Percentiles rank a stretch among this genome's conserved stretches.
phyloP scores from a whole-genome alignment of 2,329 filamentous ascomycete species.

The Chaetomiaceae sp. region DNA sequence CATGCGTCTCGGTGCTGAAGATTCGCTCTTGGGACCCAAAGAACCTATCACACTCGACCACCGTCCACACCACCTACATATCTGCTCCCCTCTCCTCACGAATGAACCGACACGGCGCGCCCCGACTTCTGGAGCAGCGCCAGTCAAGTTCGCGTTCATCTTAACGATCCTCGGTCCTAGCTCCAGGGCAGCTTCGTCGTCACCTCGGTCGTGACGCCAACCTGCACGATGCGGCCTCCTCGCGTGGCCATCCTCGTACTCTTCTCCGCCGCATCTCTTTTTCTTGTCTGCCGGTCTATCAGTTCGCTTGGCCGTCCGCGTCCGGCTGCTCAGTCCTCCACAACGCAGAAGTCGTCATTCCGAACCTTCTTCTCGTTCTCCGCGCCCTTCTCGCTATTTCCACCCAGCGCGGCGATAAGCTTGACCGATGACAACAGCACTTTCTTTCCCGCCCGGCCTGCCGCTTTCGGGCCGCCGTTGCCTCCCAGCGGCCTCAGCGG shows the following conservation, averaged over 20 bases:
- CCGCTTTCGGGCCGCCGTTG: constrained; percentile 81
- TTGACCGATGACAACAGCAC: constrained; percentile 97
- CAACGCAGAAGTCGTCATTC: constrained; percentile 37
- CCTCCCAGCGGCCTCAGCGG: constrained; percentile 74
- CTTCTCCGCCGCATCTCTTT: constrained; percentile 48
- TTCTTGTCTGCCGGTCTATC: constrained; percentile 49
- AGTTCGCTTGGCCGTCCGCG: constrained; percentile 33
- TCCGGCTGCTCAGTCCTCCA: constrained; percentile 15
- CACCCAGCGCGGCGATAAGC: constrained; percentile 90
- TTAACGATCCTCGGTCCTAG: neutral
- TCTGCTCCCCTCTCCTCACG: neutral
- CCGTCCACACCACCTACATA: neutral
- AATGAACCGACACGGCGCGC: constrained; percentile 13
- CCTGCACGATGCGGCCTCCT: constrained; percentile 46
- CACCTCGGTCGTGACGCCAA: constrained; percentile 1
- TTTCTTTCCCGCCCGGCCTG: constrained; percentile 87
- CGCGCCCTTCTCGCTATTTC: constrained; percentile 80
- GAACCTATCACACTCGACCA: too few species aligned
- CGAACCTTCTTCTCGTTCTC: constrained; percentile 63
- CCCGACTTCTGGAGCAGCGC: constrained; percentile 15
- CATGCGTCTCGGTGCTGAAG: neutral
- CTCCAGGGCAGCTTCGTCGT: neutral
- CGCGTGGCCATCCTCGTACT: constrained; percentile 49
- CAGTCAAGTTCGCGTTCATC: neutral
- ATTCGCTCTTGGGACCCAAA: constrained; percentile 4